phyloP scores from a whole-genome alignment of 1,139 yeast genomes.

The Nakaseomyces delphensis region DNA sequence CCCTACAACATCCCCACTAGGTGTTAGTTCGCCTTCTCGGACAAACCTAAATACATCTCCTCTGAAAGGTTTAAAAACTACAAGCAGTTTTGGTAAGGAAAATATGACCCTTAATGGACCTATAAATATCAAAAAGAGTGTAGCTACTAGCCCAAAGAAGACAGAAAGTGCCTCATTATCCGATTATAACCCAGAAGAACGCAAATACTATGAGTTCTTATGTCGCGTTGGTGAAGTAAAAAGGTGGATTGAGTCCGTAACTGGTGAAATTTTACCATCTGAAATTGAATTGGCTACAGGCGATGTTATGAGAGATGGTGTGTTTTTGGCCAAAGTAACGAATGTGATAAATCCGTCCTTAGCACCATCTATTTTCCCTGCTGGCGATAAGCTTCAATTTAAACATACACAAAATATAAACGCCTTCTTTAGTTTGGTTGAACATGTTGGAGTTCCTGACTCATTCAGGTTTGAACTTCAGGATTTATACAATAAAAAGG shows the following conservation, averaged over 20 bases:
- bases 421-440: slow-evolving; percentile 66
- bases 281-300: slow-evolving; percentile 45
- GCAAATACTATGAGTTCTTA: slow-evolving; percentile 68
- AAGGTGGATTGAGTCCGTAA: slow-evolving; percentile 57
- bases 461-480: slow-evolving; percentile 83
- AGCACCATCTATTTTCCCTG: slow-evolving; percentile 46
- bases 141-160: slow-evolving; percentile 3
- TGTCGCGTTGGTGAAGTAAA: slow-evolving; percentile 87
- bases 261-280: slow-evolving; percentile 44
- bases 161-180: slow-evolving; percentile 13
- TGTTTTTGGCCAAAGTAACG: slow-evolving; percentile 71
- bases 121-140: slow-evolving; percentile 2
- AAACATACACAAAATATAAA: slow-evolving; percentile 91
- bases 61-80: slow-evolving; percentile 10
- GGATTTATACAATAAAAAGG: slow-evolving; percentile 85
- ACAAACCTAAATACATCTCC: slow-evolving; percentile 8
- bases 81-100: slow-evolving; percentile 8
- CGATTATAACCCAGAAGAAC: slow-evolving; percentile 16
- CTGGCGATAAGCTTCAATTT: slow-evolving; percentile 59
- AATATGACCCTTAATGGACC: background rate
- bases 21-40: background rate
- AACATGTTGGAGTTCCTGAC: slow-evolving; percentile 69
- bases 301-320: slow-evolving; percentile 72
- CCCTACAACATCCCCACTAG: background rate
- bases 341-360: slow-evolving; percentile 60